Percentiles rank a stretch among this genome's conserved stretches.
phyloP scores from a whole-genome alignment of 2,329 filamentous ascomycete species.

The Diaporthe nobilis region DNA sequence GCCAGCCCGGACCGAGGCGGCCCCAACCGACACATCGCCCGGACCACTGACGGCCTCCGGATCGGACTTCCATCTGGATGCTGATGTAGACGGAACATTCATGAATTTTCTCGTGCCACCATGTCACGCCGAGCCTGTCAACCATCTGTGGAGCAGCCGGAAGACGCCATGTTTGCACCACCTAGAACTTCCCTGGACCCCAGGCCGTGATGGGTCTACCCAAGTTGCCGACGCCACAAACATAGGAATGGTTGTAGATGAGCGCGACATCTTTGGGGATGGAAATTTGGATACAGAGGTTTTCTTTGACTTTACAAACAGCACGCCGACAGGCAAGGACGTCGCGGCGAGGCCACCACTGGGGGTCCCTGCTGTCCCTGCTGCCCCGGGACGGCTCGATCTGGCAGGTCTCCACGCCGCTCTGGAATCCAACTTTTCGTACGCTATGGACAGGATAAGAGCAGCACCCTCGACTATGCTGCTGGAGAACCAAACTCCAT shows the following conservation, averaged over 20 bases:
- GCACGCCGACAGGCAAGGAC: background rate
- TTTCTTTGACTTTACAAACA: background rate
- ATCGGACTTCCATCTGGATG: background rate
- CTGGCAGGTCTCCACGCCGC: constrained; percentile 26
- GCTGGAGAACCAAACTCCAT: constrained; percentile 63
- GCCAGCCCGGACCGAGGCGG: background rate
- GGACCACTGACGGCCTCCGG: background rate
- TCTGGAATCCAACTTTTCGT: constrained; percentile 34
- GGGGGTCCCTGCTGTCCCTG: background rate
- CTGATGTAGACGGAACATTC: background rate
- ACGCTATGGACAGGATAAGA: constrained; percentile 63
- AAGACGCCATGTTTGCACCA: background rate
- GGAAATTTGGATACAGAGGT: background rate
- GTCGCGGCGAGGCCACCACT: background rate
- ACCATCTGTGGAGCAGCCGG: background rate
- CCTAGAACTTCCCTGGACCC: background rate
- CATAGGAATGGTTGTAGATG: background rate
- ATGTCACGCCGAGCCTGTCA: background rate
- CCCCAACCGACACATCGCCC: background rate
- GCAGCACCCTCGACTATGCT: constrained; percentile 65
- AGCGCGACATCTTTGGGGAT: background rate
- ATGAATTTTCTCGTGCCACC: background rate
- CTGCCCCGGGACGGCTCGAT: background rate
- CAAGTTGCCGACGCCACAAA: background rate
- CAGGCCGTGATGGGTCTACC: background rate